Evolutionary conservation across 2,329 filamentous ascomycete genomes (phyloP), one percentile per base, ranked within the genome.

Genomic region (Dothistroma septosporum): DNA sequence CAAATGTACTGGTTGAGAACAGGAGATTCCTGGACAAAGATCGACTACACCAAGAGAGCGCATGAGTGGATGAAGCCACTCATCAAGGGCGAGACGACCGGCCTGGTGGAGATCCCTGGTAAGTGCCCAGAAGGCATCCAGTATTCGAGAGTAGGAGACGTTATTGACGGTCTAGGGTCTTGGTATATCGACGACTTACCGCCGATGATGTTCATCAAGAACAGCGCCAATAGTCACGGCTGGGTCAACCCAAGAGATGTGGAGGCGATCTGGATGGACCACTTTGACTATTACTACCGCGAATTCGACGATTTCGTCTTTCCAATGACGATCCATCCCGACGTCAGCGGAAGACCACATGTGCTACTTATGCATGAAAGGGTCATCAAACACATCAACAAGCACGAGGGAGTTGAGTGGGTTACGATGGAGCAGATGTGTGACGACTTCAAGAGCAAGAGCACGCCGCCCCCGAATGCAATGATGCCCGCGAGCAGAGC

Each of bases 301-400:
- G 87, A 91, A 72, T 88, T 89, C 63, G 87, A 91, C 68, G 86
- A 89, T 67, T 90, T 90, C 64, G 82, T 90, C 56, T 91, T 91
- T 66, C 87, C 88, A 0, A 88, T 90, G 76, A 90, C 87, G 0
- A 87, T 90, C 47, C 88, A 91, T 72, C 88, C 88, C 47, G 69
- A 72, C 24, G n/a, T n/a, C n/a, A n/a, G n/a, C n/a, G n/a, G n/a
- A n/a, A n/a, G n/a, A n/a, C n/a, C n/a, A n/a, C n/a, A n/a, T n/a
- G n/a, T n/a, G n/a, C n/a, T n/a, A n/a, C n/a, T n/a, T n/a, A n/a
- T n/a, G n/a, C n/a, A n/a, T n/a, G n/a, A n/a, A n/a, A 68, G 65
- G 41, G 80, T 88, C 35, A 90, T 90, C 63, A 86, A 90, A 66
- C 79, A 89, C 58, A 88, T 90, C 69, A 89, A 86, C 69, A 80